phyloP scores from a whole-genome alignment of 345 rosid species.

The Clarkia xantiana region DNA sequence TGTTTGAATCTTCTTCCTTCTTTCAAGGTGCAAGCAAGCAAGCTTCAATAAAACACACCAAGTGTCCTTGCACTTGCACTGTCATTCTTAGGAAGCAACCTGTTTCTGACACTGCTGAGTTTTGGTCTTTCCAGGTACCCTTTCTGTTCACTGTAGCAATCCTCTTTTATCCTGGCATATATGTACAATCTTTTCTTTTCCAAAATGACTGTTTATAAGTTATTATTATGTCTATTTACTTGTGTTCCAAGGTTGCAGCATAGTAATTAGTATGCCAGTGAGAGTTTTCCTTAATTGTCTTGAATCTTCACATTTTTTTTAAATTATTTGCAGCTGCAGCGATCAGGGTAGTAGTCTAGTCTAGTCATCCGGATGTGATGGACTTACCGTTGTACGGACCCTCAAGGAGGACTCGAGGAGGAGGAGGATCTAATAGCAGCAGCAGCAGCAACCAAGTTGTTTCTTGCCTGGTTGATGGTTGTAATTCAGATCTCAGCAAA shows the following conservation, averaged over 20 bases:
- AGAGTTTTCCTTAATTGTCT: slow-evolving; percentile 13
- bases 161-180: no score
- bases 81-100: no score
- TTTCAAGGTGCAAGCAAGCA: no score
- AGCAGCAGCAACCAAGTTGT: slow-evolving; percentile 26
- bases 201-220: no score
- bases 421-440: slow-evolving; percentile 19
- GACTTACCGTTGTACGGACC: slow-evolving; percentile 37
- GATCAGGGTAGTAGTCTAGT: slow-evolving; percentile 3
- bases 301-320: slow-evolving; percentile 14
- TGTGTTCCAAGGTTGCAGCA: slow-evolving; percentile 5
- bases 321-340: slow-evolving; percentile 12
- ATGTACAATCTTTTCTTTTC: no score
- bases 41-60: no score
- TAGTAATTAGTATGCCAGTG: slow-evolving; percentile 1
- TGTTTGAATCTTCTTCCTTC: no score
- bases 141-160: no score
- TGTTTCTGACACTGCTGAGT: no score
- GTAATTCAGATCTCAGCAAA: slow-evolving; percentile 48
- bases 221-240: slow-evolving; percentile 1
- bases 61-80: no score
- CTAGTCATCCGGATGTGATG: slow-evolving; percentile 21
- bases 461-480: slow-evolving; percentile 67
- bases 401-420: slow-evolving; percentile 31
- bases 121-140: no score